Base-by-base conservation (phyloP, 148 eudicot species). In the Silene latifolia region DNA sequence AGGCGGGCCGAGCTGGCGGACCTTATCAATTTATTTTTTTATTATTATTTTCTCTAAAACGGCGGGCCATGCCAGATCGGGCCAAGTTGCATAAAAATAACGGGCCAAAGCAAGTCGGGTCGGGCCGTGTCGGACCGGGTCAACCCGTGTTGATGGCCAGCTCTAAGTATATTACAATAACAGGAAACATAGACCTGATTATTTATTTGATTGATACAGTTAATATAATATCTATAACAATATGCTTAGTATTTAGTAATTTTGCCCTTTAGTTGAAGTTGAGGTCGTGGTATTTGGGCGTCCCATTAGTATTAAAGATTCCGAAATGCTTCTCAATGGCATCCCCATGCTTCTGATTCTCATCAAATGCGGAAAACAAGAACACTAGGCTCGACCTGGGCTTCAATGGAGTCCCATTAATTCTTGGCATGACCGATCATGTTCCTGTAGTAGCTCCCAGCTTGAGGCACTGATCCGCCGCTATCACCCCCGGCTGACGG, bases 331-430 rank as follows among this genome's bases (percentile, higher is more conserved):
- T 46, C 73, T 85, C 87, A 17, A 23, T 39, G 1, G 14, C 75
- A 48, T 66, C 76, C n/a, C 57, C 82, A 1, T 4, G 63, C 29
- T 79, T 82, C 23, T 72, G 13, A 56, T 85, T 71, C 72, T 85
- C 85, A 74, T 84, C 84, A 71, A 72, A 84, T 84, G 79, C 67
- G 23, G 84, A 82, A 66, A 79, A 81, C 70, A 85, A 44, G 67
- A 82, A 82, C 8, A 79, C 71, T 23, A 1, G 39, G 39, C 39
- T 35, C 39, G 4, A 0, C 39, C 39, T 4, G 39, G 39, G 29
- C 2, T 66, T 79, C 75, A 19, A 25, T 25, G 85, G 82, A 3
- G 77, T 76, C 53, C 76, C 82, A 7, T 71, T 27, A 2, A 27
- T 27, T 27, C 29, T 2, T 24, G 19, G 79, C 83, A 68, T 82